phyloP scores from a whole-genome alignment of 176 grass and related monocot species.

The Puya raimondii region DNA sequence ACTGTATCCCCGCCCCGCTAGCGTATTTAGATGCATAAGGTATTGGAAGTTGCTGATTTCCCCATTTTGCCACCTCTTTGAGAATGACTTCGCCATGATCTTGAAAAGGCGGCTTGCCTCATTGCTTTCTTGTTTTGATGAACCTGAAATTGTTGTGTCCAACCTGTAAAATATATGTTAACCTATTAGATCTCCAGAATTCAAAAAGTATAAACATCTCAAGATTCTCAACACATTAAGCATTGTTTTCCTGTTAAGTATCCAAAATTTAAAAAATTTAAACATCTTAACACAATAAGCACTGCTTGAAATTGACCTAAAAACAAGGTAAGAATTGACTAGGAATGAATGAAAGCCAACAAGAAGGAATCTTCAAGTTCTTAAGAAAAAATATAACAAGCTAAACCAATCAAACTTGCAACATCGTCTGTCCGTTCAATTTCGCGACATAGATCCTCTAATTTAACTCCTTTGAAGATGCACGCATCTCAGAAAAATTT shows the following conservation, averaged over 20 bases:
- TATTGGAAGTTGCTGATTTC: conserved; percentile 99
- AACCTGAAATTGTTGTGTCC: conserved; percentile 93
- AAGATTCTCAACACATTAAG: conserved; percentile 4
- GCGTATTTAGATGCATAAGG: conserved; percentile 98
- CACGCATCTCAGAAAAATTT: too few relatives aligned
- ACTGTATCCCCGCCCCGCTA: conserved; percentile 94
- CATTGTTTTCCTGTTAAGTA: background rate
- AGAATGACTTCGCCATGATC: conserved; percentile 83
- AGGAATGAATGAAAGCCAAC: background rate
- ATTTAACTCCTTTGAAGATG: too few relatives aligned
- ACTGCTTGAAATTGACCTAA: too few relatives aligned
- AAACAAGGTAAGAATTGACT: background rate
- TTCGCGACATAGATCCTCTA: too few relatives aligned
- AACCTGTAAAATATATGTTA: conserved; percentile 43
- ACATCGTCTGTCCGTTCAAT: too few relatives aligned
- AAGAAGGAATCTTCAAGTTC: background rate
- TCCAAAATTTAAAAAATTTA: too few relatives aligned
- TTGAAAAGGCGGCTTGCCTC: conserved; percentile 91
- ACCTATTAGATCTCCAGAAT: conserved; percentile 7
- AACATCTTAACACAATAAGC: too few relatives aligned
- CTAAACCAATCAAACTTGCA: background rate
- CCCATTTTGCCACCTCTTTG: conserved; percentile 96
- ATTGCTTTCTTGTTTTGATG: conserved; percentile 76
- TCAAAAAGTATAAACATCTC: conserved; percentile 8
- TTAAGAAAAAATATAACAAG: background rate